Conservation (phyloP, 208 protist species). For the Leishmania tropica region DNA sequence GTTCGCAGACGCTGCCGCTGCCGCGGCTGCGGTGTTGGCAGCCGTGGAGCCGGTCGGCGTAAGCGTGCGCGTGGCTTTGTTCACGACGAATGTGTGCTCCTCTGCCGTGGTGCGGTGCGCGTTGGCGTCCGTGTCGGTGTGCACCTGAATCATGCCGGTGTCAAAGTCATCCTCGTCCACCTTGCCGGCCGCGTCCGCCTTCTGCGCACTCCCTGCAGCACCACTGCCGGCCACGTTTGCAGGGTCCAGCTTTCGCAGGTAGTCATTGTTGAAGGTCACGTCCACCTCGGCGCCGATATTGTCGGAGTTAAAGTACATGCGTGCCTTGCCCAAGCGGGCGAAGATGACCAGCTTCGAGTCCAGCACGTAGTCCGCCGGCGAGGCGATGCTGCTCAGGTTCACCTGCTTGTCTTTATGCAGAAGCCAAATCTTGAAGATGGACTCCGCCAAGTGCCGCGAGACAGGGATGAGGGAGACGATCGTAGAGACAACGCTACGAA, state of each 20-base stretch:
- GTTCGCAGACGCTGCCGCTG: not conserved
- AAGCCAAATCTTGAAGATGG: slow-evolving; percentile 67
- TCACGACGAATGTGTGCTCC: slow-evolving; percentile 30
- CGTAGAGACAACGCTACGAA: slow-evolving; percentile 29
- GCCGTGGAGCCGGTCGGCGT: not conserved
- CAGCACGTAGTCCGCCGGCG: slow-evolving; percentile 65
- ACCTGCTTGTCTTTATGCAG: slow-evolving; percentile 50
- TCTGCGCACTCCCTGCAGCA: not conserved
- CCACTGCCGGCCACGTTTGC: not conserved
- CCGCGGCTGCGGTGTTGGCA: not conserved
- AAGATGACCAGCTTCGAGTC: slow-evolving; percentile 61
- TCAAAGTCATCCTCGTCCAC: slow-evolving; percentile 25
- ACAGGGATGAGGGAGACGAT: slow-evolving; percentile 56
- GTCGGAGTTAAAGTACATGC: slow-evolving; percentile 31
- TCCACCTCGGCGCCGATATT: slow-evolving; percentile 36
- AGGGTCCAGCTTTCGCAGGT: slow-evolving; percentile 26
- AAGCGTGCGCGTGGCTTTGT: slow-evolving; percentile 27
- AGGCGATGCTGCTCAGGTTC: slow-evolving; percentile 67
- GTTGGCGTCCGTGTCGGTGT: slow-evolving; percentile 29
- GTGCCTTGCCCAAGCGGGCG: slow-evolving; percentile 39
- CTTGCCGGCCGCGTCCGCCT: not conserved
- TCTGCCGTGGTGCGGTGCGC: slow-evolving; percentile 3
- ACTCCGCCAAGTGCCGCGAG: slow-evolving; percentile 54
- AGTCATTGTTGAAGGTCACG: slow-evolving; percentile 36
- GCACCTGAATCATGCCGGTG: slow-evolving; percentile 29